These are phyloP conservation scores for Lathyrus aphaca DNA, from an alignment of 306 rosid genomes.

Conservation along the genomic window DNA sequence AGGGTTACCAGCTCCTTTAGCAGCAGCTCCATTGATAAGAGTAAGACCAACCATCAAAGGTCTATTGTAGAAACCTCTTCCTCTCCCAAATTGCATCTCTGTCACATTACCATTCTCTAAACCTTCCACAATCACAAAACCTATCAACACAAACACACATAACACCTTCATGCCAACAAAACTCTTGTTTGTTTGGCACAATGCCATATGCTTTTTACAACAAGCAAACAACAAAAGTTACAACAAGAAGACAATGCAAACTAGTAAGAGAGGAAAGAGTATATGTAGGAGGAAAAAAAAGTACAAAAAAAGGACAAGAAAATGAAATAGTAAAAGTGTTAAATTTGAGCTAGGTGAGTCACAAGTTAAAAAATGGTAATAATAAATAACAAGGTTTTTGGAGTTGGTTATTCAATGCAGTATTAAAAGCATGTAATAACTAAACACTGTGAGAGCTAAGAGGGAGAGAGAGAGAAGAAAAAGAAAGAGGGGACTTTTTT, in stretches of 20 bases:
- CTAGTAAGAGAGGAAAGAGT: not conserved
- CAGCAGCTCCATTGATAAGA: slow-evolving; percentile 55
- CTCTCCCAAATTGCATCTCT: slow-evolving; percentile 41
- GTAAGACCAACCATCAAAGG: slow-evolving; percentile 56
- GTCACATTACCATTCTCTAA: slow-evolving; percentile 45
- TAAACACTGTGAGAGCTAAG: not conserved
- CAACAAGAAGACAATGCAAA: no score
- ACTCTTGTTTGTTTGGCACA: slow-evolving; percentile 38
- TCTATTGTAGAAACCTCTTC: slow-evolving; percentile 37
- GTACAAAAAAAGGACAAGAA: not conserved
- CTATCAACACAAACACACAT: slow-evolving; percentile 41
- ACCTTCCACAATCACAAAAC: slow-evolving; percentile 43
- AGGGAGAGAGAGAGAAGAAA: not conserved
- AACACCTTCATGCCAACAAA: slow-evolving; percentile 37
- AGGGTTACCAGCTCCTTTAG: slow-evolving; percentile 62
- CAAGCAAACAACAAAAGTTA: not conserved
- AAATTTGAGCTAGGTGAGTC: slow-evolving; percentile 3
- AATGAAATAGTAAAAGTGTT: slow-evolving; percentile 5
- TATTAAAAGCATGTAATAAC: slow-evolving; percentile 25
- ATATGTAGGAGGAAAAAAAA: slow-evolving; percentile 21
- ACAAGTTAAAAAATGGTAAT: slow-evolving; percentile 7
- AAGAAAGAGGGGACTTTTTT: not conserved
- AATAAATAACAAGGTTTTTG: slow-evolving; percentile 16
- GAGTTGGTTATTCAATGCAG: slow-evolving; percentile 33
- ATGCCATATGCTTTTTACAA: slow-evolving; percentile 15